Evolutionary conservation across 169 alveolate genomes (phyloP).

Genomic region (Cyclospora cayetanensis): DNA sequence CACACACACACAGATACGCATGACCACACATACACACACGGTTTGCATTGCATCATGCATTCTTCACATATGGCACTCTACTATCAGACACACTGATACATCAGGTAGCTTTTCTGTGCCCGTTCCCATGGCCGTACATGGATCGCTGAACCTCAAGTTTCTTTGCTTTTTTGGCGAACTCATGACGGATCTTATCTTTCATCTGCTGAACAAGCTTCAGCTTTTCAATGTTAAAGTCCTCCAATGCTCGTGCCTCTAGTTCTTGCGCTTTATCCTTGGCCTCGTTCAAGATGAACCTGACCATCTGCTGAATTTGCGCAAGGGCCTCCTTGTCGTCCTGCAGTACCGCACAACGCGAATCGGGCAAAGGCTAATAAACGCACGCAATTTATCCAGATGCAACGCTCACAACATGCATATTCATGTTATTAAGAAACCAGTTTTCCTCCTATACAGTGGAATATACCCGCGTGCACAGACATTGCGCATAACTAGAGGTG

Average conservation of each 20-base stretch:
- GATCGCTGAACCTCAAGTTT: conserved; percentile 82
- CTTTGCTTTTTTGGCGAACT: conserved; percentile 80
- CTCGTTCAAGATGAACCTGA: conserved; percentile 92
- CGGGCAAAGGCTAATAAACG: too few relatives aligned
- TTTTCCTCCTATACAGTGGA: too few relatives aligned
- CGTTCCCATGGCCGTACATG: conserved; percentile 48
- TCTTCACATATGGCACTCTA: background rate
- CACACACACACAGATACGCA: background rate
- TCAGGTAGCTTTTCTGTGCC: background rate
- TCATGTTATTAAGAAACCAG: too few relatives aligned
- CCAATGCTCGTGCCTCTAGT: conserved; percentile 92
- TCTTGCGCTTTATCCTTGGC: conserved; percentile 95
- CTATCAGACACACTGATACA: background rate
- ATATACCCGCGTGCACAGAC: too few relatives aligned
- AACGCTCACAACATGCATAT: too few relatives aligned
- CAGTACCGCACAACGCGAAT: too few relatives aligned
- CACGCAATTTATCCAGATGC: too few relatives aligned
- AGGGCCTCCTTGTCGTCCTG: conserved; percentile 93
- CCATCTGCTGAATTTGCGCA: conserved; percentile 94
- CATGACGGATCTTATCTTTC: conserved; percentile 90
- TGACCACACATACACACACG: background rate
- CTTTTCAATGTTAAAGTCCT: conserved; percentile 93
- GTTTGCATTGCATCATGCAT: background rate
- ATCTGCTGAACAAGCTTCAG: conserved; percentile 89
- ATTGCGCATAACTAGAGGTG: too few relatives aligned